Conservation (phyloP, 306 rosid species). For the Acacia melanoxylon region DNA sequence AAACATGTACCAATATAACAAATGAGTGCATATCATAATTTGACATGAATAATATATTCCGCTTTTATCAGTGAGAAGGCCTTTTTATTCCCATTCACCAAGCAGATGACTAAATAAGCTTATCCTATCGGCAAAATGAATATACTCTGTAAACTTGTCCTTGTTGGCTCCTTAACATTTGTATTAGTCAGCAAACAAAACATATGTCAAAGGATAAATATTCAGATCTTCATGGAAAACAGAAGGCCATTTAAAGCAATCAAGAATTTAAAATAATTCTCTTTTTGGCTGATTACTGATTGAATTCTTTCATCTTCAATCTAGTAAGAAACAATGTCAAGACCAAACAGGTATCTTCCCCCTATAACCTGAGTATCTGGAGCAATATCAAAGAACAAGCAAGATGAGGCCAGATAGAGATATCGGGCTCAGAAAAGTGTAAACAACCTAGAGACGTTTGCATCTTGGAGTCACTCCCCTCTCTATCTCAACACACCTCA, state of each 20-base stretch:
- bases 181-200: background rate
- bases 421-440: background rate
- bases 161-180: background rate
- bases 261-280: background rate
- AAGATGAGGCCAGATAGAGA: background rate
- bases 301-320: background rate
- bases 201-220: slow-evolving; percentile 13
- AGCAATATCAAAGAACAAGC: background rate
- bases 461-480: background rate
- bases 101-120: slow-evolving; percentile 25
- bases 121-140: slow-evolving; percentile 12
- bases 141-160: background rate
- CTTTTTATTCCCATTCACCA: slow-evolving; percentile 3
- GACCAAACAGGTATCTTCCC: background rate
- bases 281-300: background rate
- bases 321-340: background rate
- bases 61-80: background rate
- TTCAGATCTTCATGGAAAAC: slow-evolving; percentile 12
- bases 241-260: slow-evolving; percentile 3
- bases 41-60: slow-evolving; percentile 16
- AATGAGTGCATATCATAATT: slow-evolving; percentile 18
- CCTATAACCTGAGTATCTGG: background rate
- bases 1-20: background rate
- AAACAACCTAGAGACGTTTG: background rate
- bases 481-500: background rate